Evolutionary conservation across 352 stramenopile species (phyloP).

Genomic region (Phytopythium mirpurense): DNA sequence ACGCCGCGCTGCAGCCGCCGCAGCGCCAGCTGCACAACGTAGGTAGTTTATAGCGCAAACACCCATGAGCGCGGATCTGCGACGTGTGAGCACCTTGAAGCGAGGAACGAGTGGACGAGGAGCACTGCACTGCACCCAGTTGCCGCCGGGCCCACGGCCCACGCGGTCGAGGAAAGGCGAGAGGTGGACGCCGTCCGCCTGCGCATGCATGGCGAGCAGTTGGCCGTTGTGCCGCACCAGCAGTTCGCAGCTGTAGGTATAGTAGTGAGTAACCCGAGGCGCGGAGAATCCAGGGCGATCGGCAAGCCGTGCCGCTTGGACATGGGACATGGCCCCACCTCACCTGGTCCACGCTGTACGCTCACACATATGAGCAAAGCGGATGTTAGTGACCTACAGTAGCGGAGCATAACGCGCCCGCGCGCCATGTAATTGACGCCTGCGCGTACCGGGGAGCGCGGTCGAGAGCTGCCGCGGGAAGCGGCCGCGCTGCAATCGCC

Average conservation of each 20-base stretch:
- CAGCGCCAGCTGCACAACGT: conserved; percentile 33
- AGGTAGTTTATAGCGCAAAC: background rate
- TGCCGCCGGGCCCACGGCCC: background rate
- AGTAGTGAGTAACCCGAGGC: background rate
- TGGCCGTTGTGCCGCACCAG: conserved; percentile 21
- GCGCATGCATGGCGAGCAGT: conserved; percentile 14
- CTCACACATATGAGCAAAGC: no score
- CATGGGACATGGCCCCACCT: no score
- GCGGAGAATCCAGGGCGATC: background rate
- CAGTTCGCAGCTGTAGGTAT: conserved; percentile 17
- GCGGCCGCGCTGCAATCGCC: conserved; percentile 34
- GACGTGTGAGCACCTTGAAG: no score
- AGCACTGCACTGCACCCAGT: background rate
- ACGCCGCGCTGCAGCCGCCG: conserved; percentile 32
- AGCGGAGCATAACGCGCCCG: no score
- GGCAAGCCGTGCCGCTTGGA: background rate
- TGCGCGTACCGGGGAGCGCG: conserved; percentile 29
- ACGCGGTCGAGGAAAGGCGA: conserved; percentile 20
- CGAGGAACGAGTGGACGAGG: no score
- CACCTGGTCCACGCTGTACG: conserved; percentile 31
- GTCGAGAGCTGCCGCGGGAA: conserved; percentile 44
- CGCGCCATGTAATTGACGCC: background rate
- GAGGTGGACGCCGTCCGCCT: conserved; percentile 18
- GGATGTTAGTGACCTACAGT: no score
- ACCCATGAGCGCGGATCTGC: background rate